Base-by-base conservation (phyloP, 768 basidiomycete species). In the Gloeophyllum trabeum region DNA sequence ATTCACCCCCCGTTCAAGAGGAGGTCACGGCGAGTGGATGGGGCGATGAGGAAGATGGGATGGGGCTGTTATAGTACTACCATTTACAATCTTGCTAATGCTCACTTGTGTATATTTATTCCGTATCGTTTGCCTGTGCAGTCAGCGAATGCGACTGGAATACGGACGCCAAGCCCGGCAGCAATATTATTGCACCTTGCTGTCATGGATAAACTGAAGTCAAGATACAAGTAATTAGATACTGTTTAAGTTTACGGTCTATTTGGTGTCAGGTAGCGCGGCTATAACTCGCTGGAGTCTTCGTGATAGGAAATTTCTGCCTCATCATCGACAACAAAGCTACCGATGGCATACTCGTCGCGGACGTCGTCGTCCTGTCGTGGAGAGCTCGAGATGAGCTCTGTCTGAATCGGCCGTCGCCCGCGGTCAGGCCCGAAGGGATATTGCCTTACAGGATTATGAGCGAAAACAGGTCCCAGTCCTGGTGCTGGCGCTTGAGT, bases 241-340 rank as follows among this genome's bases (percentile, higher is more conserved):
- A n/a, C n/a, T n/a, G n/a, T n/a, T n/a, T n/a, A n/a, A n/a, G n/a
- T n/a, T n/a, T n/a, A n/a, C n/a, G n/a, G n/a, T n/a, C n/a, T n/a
- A n/a, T n/a, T n/a, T n/a, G n/a, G n/a, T n/a, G n/a, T n/a, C n/a
- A n/a, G n/a, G n/a, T n/a, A n/a, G n/a, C n/a, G n/a, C 20, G 23
- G 7, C 32, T 34, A 52, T 5, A 49, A 34, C 28, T 55, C 48
- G 41, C 53, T 54, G 7, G 54, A 55, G 36, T 41, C 48, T 10
- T 21, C 36, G 12, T 21, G 38, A 46, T 71, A 77, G 19, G 67
- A 71, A 41, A 83, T 70, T 24, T 85, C 80, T 18, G 70, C 81
- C 32, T 86, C 82, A 52, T 91, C 87, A 42, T 67, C 74, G 10
- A 91, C 86, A 13, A 91, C 74, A 50, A 91, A 91, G 54, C 81